Percentiles rank a stretch among this genome's conserved stretches.
Conservation (phyloP, 495 filamentous ascomycete species). For the Cairneyella variabilis region DNA sequence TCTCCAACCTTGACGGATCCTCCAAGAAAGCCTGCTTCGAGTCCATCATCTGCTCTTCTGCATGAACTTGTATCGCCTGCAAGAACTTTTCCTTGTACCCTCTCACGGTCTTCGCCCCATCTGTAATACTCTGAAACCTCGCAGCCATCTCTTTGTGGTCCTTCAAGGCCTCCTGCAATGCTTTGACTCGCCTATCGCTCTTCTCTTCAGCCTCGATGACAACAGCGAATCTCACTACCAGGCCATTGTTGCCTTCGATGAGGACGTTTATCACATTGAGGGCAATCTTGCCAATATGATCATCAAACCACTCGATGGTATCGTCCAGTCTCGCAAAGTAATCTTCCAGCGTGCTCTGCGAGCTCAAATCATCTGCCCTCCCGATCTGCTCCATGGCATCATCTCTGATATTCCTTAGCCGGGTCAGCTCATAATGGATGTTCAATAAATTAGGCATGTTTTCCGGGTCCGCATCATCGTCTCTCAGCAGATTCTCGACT, state of each 20-base stretch:
- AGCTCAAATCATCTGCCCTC: constrained; percentile 64
- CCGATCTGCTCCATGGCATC: constrained; percentile 93
- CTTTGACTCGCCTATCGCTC: constrained; percentile 84
- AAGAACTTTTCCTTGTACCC: constrained; percentile 97
- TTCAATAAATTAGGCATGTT: constrained; percentile 88
- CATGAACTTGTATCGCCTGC: constrained; percentile 68
- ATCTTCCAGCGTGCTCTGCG: constrained; percentile 76
- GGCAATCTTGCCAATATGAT: constrained; percentile 82
- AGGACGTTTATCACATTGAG: constrained; percentile 87
- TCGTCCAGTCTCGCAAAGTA: constrained; percentile 87
- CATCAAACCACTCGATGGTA: constrained; percentile 90
- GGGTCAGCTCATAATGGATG: constrained; percentile 86
- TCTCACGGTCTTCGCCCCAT: constrained; percentile 83
- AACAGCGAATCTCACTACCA: constrained; percentile 87
- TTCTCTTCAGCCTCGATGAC: constrained; percentile 95
- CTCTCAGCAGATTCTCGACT: constrained; percentile 68
- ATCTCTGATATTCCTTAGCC: constrained; percentile 87
- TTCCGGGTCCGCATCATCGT: constrained; percentile 80
- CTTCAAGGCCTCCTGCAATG: constrained; percentile 87
- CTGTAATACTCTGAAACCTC: constrained; percentile 89
- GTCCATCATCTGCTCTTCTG: constrained; percentile 69
- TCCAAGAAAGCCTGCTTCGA: constrained; percentile 71
- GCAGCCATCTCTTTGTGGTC: constrained; percentile 92
- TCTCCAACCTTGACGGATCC: constrained; percentile 79
- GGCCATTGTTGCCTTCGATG: constrained; percentile 74